Evolutionary conservation across 139 green algal species (phyloP), one percentile per base, ranked within the genome.

Genomic region (Haematococcus sp.): DNA sequence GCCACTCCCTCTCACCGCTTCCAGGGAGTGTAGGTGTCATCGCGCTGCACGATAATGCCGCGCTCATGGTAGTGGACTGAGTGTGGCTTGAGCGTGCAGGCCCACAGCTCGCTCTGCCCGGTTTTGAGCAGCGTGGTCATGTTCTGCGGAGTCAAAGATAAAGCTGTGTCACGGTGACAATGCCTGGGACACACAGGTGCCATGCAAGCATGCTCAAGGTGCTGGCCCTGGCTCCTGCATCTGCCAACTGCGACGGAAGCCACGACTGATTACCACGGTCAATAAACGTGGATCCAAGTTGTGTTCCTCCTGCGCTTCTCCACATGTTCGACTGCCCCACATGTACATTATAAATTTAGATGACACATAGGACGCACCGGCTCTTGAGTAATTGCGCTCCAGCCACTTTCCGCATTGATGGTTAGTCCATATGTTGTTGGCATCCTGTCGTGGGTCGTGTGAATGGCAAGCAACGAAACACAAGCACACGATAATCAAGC

Each of bases 61-160:
- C 25, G 58, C 20, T 31, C 7, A 58, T 70, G 63, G 35, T 70
- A 70, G 35, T 70, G 63, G 13, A 70, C 63, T 4, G 35, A 34
- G 35, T 70, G 40, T 7, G 63, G 63, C 11, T 56, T 56, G 20
- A 17, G 15, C 15, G 34, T 70, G 40, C 33, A 51, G 7, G 35
- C 40, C 63, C 63, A 70, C 5, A 70, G 63, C 35, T 70, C 63
- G 28, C 35, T 59, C 17, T 19, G 22, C 17, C 23, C n/a, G 22
- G 23, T 19, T 25, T 27, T 40, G 20, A 70, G 34, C 7, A 70
- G 63, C 20, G 19, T 70, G 34, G 15, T 70, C 63, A 70, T 70
- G 63, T 70, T 70, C 63, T 70, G 63, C 25, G 4, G 5, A 22
- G 58, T 33, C 28, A 65, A 33, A 22, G 23, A 65, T 22, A 16